Evolutionary conservation across 2,329 filamentous ascomycete genomes (phyloP).

Genomic region (Monilinia vaccinii-corymbosi): DNA sequence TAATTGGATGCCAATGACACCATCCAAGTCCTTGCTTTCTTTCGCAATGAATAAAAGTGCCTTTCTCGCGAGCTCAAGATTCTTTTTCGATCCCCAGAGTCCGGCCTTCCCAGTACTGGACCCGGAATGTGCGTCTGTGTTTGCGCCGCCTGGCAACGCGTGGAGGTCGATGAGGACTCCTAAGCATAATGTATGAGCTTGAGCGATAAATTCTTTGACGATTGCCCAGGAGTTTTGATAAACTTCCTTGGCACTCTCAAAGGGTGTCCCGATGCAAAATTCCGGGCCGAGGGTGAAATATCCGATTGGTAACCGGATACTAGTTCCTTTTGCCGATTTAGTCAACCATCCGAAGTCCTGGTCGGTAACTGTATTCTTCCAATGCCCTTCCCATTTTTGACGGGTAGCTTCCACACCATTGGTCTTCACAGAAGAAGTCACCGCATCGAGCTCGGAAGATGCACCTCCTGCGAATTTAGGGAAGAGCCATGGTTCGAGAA

Average conservation of each 20-base stretch:
- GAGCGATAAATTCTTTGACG: slow-evolving; percentile 38
- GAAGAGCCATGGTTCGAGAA: slow-evolving; percentile 51
- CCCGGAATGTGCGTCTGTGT: slow-evolving; percentile 45
- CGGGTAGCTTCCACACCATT: slow-evolving; percentile 26
- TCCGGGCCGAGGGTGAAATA: slow-evolving; percentile 46
- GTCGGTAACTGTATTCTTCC: slow-evolving; percentile 41
- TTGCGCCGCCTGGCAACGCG: slow-evolving; percentile 49
- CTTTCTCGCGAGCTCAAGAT: slow-evolving; percentile 38
- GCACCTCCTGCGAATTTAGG: slow-evolving; percentile 11
- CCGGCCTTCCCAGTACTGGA: slow-evolving; percentile 42
- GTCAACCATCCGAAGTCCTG: slow-evolving; percentile 44
- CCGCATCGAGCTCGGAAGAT: slow-evolving; percentile 31
- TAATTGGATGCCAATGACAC: slow-evolving; percentile 47
- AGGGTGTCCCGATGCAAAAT: slow-evolving; percentile 43
- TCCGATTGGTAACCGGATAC: slow-evolving; percentile 50
- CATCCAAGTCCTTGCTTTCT: slow-evolving; percentile 32
- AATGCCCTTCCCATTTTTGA: slow-evolving; percentile 44
- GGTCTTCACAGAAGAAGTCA: not conserved
- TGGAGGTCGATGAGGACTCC: slow-evolving; percentile 51
- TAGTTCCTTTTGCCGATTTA: slow-evolving; percentile 43
- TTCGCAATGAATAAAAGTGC: slow-evolving; percentile 42
- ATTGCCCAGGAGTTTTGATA: slow-evolving; percentile 45
- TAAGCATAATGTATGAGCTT: slow-evolving; percentile 37
- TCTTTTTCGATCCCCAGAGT: slow-evolving; percentile 38
- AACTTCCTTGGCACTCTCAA: slow-evolving; percentile 37